phyloP scores from a whole-genome alignment of 164 flowering plant genomes.

The Liquidambar formosana region DNA sequence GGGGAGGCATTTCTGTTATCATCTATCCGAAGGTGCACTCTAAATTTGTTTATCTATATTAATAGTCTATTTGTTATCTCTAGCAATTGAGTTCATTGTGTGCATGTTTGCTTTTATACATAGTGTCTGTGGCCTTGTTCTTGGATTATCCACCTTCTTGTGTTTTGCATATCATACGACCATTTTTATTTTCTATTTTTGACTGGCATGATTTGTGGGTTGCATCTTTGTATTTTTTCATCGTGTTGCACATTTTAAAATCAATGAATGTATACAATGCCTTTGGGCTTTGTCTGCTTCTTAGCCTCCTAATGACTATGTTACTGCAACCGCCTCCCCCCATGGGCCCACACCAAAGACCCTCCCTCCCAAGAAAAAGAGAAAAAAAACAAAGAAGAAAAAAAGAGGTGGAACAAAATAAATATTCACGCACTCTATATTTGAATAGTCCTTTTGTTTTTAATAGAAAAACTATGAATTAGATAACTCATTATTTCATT shows the following conservation, averaged over 20 bases:
- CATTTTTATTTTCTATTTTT: neutral
- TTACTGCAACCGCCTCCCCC: neutral
- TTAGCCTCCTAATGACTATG: neutral
- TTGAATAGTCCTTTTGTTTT: too few relatives aligned
- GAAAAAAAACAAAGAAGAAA: too few relatives aligned
- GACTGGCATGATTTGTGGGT: neutral
- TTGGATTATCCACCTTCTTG: neutral
- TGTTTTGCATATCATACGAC: neutral
- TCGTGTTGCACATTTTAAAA: neutral
- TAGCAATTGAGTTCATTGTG: neutral
- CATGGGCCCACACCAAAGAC: too few relatives aligned
- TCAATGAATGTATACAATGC: neutral
- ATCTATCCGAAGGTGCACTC: slow-evolving; percentile 69
- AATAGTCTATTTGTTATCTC: neutral
- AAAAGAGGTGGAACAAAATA: too few relatives aligned
- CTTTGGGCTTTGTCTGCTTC: neutral
- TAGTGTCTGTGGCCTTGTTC: neutral
- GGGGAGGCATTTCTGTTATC: slow-evolving; percentile 86
- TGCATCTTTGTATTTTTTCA: neutral
- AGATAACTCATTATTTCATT: neutral
- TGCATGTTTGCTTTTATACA: neutral
- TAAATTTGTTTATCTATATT: neutral
- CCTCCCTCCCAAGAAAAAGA: too few relatives aligned
- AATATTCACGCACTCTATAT: neutral
- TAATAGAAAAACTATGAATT: too few relatives aligned